Conservation (phyloP, 2,329 filamentous ascomycete genomes). For the Aspergillus luchuensis region DNA sequence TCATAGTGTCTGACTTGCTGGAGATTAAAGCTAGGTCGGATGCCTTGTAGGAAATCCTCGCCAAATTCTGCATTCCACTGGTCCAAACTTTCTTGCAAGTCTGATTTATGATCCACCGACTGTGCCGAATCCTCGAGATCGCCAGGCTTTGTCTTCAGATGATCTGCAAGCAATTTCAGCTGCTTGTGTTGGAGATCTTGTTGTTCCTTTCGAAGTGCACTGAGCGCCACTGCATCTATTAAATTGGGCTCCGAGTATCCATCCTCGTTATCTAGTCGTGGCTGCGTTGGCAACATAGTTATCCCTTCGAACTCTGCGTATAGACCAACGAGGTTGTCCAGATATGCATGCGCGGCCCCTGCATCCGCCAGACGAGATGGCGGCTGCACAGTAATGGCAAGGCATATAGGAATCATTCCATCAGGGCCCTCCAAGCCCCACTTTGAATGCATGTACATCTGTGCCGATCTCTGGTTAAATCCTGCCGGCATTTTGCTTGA, state of each 20-base stretch:
- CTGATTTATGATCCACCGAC: not conserved
- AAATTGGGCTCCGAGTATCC: not conserved
- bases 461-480: constrained; percentile 25
- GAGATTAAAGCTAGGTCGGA: constrained; percentile 33
- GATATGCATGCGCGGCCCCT: constrained; percentile 22
- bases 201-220: constrained; percentile 9
- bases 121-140: not conserved
- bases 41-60: constrained; percentile 32
- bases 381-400: constrained; percentile 29
- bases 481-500: constrained; percentile 34
- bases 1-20: constrained; percentile 33
- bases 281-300: constrained; percentile 3
- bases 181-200: constrained; percentile 13
- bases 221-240: constrained; percentile 5
- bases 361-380: constrained; percentile 18
- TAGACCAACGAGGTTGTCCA: constrained; percentile 24
- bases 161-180: constrained; percentile 9
- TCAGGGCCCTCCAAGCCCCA: constrained; percentile 32
- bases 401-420: constrained; percentile 22
- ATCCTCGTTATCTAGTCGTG: not conserved
- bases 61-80: constrained; percentile 34
- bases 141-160: constrained; percentile 6
- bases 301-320: constrained; percentile 22
- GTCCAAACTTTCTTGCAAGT: constrained; percentile 24
- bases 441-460: constrained; percentile 24